Conservation (phyloP, 139 green algal genomes). For the Eudorina sp. region DNA sequence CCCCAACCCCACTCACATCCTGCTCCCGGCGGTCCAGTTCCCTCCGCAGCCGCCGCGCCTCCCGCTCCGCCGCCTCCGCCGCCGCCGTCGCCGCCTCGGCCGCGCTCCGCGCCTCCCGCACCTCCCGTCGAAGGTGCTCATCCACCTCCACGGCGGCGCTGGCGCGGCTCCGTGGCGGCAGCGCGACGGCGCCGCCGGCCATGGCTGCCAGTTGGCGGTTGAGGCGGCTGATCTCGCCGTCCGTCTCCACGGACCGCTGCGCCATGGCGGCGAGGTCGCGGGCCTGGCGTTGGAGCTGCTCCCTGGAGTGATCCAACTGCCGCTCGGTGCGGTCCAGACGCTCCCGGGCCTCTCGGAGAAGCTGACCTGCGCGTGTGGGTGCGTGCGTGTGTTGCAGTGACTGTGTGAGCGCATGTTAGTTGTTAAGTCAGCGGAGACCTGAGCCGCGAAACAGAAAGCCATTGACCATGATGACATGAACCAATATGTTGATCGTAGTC, state of each 20-base stretch:
- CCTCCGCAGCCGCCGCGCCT: background rate
- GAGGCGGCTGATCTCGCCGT: background rate
- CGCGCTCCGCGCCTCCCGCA: background rate
- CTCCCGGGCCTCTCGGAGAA: constrained; percentile 9
- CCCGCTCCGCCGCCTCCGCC: constrained; percentile 7
- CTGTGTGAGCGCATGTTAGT: background rate
- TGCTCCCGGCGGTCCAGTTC: background rate
- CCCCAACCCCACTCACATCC: background rate
- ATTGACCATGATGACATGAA: too few relatives aligned
- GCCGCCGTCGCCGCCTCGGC: background rate
- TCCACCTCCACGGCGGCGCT: background rate
- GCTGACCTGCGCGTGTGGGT: background rate
- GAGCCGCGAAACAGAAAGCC: too few relatives aligned
- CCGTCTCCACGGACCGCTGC: too few relatives aligned
- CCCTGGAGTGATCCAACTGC: background rate
- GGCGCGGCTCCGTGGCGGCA: background rate
- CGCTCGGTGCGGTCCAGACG: background rate
- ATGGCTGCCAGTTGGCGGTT: constrained; percentile 4
- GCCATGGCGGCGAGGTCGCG: background rate
- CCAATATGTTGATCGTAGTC: too few relatives aligned
- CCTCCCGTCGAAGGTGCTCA: background rate
- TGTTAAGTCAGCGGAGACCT: too few relatives aligned
- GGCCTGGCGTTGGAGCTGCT: background rate
- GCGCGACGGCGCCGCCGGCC: background rate
- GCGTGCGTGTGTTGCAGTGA: too few relatives aligned